These are phyloP conservation scores for Exobasidium cylindrosporum DNA, from an alignment of 1,284 basidiomycete species.

Conservation along the genomic window DNA sequence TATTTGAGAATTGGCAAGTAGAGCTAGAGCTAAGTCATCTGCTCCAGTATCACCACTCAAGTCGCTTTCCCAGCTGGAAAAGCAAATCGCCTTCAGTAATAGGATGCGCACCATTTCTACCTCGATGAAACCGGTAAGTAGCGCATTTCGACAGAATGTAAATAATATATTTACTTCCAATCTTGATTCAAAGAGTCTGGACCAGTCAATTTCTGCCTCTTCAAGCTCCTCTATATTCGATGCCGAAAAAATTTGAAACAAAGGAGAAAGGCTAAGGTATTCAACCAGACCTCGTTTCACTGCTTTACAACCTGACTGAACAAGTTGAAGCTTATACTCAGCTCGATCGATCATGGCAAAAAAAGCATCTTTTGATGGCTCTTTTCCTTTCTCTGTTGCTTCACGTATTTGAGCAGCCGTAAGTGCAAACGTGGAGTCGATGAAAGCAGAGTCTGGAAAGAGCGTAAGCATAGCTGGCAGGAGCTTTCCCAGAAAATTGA, in stretches of 20 bases:
- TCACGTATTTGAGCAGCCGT: no score
- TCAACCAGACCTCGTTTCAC: not conserved
- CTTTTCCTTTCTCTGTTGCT: no score
- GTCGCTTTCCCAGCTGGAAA: not conserved
- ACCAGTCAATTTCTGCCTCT: not conserved
- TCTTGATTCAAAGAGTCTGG: not conserved
- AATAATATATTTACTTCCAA: not conserved
- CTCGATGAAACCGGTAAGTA: not conserved
- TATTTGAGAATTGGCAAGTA: not conserved
- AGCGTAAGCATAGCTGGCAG: constrained; percentile 20
- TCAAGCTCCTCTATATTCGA: not conserved
- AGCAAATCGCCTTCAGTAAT: not conserved
- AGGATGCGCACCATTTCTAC: not conserved
- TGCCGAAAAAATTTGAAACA: no score
- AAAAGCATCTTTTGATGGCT: no score
- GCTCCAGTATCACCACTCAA: not conserved
- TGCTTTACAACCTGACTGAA: not conserved
- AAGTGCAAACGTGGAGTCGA: no score
- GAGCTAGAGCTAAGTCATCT: not conserved
- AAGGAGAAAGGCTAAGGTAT: no score
- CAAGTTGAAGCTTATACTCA: not conserved
- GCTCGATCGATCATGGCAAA: no score
- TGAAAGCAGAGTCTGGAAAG: not conserved
- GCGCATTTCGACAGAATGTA: not conserved
- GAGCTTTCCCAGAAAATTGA: constrained; percentile 28